Percentiles rank a stretch among this genome's conserved stretches.
Conservation (phyloP, 140 eudicot genomes). For the Cichorium intybus region DNA sequence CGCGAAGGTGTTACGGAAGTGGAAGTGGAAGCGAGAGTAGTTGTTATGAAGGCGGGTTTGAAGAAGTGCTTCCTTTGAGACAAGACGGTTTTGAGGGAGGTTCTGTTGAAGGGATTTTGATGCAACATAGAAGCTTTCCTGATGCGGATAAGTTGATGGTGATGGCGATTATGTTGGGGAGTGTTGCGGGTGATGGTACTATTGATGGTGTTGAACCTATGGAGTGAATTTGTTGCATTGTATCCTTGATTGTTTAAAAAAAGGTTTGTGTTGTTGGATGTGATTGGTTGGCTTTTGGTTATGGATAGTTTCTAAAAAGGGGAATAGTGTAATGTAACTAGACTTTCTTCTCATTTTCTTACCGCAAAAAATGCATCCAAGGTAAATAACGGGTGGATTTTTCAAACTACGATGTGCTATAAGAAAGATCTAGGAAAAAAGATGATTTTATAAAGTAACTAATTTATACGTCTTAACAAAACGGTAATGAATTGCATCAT, state of each 20-base stretch:
- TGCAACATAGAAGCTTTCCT: slow-evolving; percentile 91
- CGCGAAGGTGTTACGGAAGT: slow-evolving; percentile 80
- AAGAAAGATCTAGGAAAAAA: no score
- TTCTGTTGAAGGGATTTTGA: slow-evolving; percentile 75
- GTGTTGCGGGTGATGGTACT: slow-evolving; percentile 29
- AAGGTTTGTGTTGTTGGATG: no score
- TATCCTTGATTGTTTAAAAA: neutral
- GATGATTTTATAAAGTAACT: no score
- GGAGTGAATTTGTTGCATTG: slow-evolving; percentile 39
- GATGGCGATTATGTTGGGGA: slow-evolving; percentile 80
- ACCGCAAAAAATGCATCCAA: no score
- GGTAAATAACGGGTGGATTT: no score
- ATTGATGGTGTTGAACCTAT: slow-evolving; percentile 52
- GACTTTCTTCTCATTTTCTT: no score
- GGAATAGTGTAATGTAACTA: no score
- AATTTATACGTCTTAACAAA: no score
- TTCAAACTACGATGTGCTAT: no score
- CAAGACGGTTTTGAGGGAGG: slow-evolving; percentile 42
- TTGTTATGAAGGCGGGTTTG: slow-evolving; percentile 59
- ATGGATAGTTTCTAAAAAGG: no score
- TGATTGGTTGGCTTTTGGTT: no score
- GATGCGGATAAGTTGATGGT: slow-evolving; percentile 93
- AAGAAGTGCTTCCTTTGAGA: slow-evolving; percentile 72
- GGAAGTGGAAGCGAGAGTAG: slow-evolving; percentile 44
- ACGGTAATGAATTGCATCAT: no score